phyloP scores from a whole-genome alignment of 768 basidiomycete species.

The Mrakia hoshinonis region DNA sequence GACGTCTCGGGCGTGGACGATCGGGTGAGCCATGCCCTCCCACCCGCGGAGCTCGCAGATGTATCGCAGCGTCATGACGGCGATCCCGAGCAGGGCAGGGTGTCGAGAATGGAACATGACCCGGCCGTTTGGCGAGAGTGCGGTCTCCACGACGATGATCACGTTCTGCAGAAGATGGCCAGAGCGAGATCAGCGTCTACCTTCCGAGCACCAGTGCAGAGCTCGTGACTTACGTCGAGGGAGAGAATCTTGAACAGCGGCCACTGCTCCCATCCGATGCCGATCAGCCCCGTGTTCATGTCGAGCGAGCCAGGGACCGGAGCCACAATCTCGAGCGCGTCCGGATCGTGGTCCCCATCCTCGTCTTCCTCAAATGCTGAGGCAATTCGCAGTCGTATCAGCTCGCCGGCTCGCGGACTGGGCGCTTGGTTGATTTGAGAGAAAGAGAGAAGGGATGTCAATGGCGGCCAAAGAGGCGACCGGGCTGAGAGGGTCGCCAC shows the following conservation, averaged over 20 bases:
- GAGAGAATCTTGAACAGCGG: conserved; percentile 87
- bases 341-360: conserved; percentile 36
- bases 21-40: conserved; percentile 72
- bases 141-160: conserved; percentile 86
- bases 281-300: conserved; percentile 80
- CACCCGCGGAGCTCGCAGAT: conserved; percentile 87
- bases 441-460: conserved; percentile 35
- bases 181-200: too few relatives aligned
- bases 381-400: conserved; percentile 68
- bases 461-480: conserved; percentile 17
- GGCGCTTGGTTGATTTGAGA: conserved; percentile 44
- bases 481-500: not conserved
- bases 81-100: conserved; percentile 77
- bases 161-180: conserved; percentile 47
- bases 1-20: conserved; percentile 56
- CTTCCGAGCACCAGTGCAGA: conserved; percentile 41
- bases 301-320: conserved; percentile 89
- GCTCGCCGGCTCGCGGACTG: conserved; percentile 74
- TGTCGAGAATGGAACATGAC: conserved; percentile 80
- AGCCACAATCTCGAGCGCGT: conserved; percentile 69
- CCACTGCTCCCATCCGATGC: conserved; percentile 92
- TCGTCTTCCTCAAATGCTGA: conserved; percentile 50
- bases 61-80: conserved; percentile 82
- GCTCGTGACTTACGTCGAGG: conserved; percentile 48
- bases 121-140: conserved; percentile 74